Base-by-base conservation (phyloP, 768 basidiomycete species). In the Macrolepiota fuliginosa region DNA sequence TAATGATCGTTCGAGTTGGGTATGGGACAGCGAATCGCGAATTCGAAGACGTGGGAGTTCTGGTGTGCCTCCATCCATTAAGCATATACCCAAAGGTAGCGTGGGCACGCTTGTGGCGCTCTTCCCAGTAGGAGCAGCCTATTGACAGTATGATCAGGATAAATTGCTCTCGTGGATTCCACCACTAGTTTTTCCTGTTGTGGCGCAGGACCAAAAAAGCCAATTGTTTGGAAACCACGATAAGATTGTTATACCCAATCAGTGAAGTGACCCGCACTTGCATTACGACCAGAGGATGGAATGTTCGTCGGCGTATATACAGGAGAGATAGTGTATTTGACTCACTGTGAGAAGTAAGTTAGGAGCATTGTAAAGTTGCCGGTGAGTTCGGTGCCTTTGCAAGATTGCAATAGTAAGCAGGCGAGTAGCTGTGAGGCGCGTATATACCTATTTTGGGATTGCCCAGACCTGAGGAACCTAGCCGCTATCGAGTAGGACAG, bases 321-420 rank as follows among this genome's bases (percentile, higher is more conserved):
- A 36, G 47, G 22, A 9, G 19, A 24, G 47, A 36, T 45, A 60
- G 58, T 36, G n/a, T 57, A 57, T 57, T 29, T 47, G 56, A 57
- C 46, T 47, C 56, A 15, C n/a, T 36, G 56, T 57, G 56, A 57
- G 56, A 57, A 57, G 56, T 27, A 35, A 29, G 12, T 32, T 19
- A 52, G 39, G 39, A 52, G 17, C 17, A 50, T 50, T 36, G 50
- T 52, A n/a, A 52, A 40, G 49, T 52, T 24, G 50, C 59, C 59
- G 59, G 59, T 49, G 53, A 61, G 42, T 51, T 54, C 59, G 59
- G 59, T 61, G 53, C 59, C 59, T 49, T 61, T 54, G 42, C 59
- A 39, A 61, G 42, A 11, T 35, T 40, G 42, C 59, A 54, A 61
- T 25, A 22, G 36, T 12, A 40, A 36, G 29, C 42, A 29, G 29